Percentiles rank a stretch among this genome's conserved stretches.
Conservation (phyloP, 306 rosid genomes). For the Pyrus bretschneideri region DNA sequence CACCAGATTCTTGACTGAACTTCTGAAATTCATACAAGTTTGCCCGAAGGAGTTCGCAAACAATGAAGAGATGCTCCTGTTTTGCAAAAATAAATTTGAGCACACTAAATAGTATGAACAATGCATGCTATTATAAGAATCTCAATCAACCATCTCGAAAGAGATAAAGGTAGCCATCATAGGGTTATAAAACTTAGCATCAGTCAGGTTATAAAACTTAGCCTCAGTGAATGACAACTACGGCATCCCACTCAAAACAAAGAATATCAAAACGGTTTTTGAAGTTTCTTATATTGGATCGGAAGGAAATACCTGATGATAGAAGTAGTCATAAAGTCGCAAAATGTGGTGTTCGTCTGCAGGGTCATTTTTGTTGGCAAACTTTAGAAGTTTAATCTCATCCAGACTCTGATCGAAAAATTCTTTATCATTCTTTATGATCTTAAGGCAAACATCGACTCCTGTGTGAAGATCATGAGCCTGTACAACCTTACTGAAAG, state of each 20-base stretch:
- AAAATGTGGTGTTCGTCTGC: conserved; percentile 65
- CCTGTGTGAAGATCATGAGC: conserved; percentile 90
- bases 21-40: conserved; percentile 94
- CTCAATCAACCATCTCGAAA: neutral
- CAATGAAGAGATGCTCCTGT: conserved; percentile 95
- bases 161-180: neutral
- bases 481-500: conserved; percentile 92
- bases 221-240: neutral
- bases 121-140: conserved; percentile 3
- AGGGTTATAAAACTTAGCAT: neutral
- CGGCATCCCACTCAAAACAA: neutral
- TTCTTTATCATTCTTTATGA: conserved; percentile 94
- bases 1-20: conserved; percentile 89
- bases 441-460: conserved; percentile 90
- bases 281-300: neutral
- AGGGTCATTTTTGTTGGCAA: conserved; percentile 89
- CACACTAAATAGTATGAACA: neutral
- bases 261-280: neutral
- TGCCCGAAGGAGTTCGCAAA: conserved; percentile 87
- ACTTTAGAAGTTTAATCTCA: conserved; percentile 92
- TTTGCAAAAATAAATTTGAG: neutral
- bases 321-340: conserved; percentile 95
- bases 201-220: neutral
- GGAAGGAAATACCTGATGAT: conserved; percentile 58
- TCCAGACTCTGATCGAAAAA: conserved; percentile 96